Percentiles rank a stretch among this genome's conserved stretches.
Evolutionary conservation across 225 moss, liverwort and hornwort species (phyloP).

Genomic region (Polytrichum formosum): DNA sequence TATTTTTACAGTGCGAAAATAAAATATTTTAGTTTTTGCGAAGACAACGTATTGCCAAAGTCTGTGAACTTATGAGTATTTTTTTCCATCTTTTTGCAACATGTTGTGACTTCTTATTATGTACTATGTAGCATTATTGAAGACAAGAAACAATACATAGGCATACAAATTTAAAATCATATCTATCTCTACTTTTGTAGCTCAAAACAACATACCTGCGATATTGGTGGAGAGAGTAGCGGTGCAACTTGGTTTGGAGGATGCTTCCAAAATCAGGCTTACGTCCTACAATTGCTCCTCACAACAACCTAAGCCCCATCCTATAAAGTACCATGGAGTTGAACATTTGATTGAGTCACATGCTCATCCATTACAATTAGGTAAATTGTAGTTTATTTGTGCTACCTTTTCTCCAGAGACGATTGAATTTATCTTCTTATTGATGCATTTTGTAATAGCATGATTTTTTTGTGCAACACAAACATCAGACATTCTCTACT

Average conservation of each 20-base stretch:
- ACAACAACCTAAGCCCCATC: slow-evolving; percentile 71
- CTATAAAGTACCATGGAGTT: slow-evolving; percentile 59
- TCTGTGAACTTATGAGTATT: no score
- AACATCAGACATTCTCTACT: slow-evolving; percentile 65
- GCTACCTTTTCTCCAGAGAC: no score
- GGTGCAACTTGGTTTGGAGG: slow-evolving; percentile 41
- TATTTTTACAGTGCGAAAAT: no score
- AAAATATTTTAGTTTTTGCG: no score
- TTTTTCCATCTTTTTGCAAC: no score
- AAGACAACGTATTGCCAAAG: no score
- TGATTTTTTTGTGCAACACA: slow-evolving; percentile 19
- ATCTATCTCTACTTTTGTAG: slow-evolving; percentile 13
- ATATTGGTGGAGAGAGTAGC: slow-evolving; percentile 70
- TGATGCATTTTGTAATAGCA: not conserved
- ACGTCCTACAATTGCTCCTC: slow-evolving; percentile 71
- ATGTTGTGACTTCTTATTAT: no score
- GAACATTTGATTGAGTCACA: slow-evolving; percentile 52
- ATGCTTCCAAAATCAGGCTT: slow-evolving; percentile 61
- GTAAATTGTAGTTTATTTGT: slow-evolving; percentile 6
- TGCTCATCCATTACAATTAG: slow-evolving; percentile 76
- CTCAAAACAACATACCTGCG: slow-evolving; percentile 71
- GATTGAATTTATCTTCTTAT: not conserved
- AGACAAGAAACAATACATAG: no score
- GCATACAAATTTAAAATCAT: no score
- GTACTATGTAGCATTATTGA: no score